Percentiles rank a stretch among this genome's conserved stretches.
Conservation (phyloP, 352 stramenopile species). For the Phytophthora agathidicida region DNA sequence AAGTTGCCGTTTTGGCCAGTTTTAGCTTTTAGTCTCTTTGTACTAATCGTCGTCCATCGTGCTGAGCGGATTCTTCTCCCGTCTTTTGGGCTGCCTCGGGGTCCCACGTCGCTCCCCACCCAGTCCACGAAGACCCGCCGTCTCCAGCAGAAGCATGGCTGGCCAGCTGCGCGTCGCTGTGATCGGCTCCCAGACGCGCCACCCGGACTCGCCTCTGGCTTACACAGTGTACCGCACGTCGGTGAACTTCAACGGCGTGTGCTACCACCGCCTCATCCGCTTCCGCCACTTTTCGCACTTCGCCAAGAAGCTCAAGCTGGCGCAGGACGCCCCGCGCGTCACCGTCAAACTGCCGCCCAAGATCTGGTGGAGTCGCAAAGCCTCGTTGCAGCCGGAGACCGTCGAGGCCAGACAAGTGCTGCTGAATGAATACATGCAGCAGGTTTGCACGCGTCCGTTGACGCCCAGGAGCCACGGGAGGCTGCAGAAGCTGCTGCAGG, state of each 20-base stretch:
- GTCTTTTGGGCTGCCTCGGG: slow-evolving; percentile 21
- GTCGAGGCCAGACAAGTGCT: slow-evolving; percentile 75
- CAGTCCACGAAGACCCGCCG: too few species aligned
- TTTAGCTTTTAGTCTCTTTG: too few species aligned
- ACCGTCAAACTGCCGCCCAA: slow-evolving; percentile 49
- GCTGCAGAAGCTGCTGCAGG: slow-evolving; percentile 64
- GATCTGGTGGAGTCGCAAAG: slow-evolving; percentile 64
- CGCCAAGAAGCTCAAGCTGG: slow-evolving; percentile 50
- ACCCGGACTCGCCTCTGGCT: slow-evolving; percentile 35
- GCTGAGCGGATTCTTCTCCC: slow-evolving; percentile 22
- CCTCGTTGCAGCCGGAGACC: slow-evolving; percentile 55
- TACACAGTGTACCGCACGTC: slow-evolving; percentile 81
- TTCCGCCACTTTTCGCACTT: slow-evolving; percentile 71
- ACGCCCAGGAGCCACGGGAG: slow-evolving; percentile 45
- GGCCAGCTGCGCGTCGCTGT: slow-evolving; percentile 65
- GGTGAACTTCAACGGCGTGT: slow-evolving; percentile 66
- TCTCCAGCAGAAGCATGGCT: slow-evolving; percentile 28
- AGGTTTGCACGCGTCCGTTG: slow-evolving; percentile 49
- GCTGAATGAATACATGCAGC: slow-evolving; percentile 79
- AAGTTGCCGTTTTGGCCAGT: too few species aligned
- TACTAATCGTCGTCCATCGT: slow-evolving; percentile 8
- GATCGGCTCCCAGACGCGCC: slow-evolving; percentile 64
- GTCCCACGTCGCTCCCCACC: slow-evolving; percentile 2
- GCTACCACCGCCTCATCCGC: slow-evolving; percentile 73
- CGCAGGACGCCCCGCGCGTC: slow-evolving; percentile 16